A percentile compares a stretch with the other conserved stretches of the same genome.
Conservation (phyloP, 2,329 filamentous ascomycete species). For the Penicillium sp. region DNA sequence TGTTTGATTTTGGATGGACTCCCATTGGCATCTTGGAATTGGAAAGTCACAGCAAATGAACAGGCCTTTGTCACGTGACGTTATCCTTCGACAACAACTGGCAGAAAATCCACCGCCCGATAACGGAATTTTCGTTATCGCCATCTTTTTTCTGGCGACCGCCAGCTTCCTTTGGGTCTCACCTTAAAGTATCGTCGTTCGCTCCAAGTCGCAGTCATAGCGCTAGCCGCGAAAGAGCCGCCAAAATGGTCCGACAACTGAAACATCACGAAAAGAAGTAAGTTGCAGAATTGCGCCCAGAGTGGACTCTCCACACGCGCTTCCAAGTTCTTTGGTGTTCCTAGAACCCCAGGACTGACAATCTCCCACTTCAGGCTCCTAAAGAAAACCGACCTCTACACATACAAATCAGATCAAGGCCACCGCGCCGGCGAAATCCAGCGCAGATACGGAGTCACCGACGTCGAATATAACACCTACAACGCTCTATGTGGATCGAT, state of each 20-base stretch:
- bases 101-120: constrained; percentile 28
- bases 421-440: constrained; percentile 82
- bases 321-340: background rate
- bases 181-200: background rate
- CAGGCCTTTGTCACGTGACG: background rate
- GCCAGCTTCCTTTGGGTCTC: background rate
- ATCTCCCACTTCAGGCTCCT: constrained; percentile 59
- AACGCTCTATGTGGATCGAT: constrained; percentile 74
- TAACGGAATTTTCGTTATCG: constrained; percentile 30
- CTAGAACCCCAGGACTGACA: background rate
- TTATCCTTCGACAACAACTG: background rate
- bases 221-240: constrained; percentile 1
- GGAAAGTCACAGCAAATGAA: background rate
- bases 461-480: constrained; percentile 76
- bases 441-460: constrained; percentile 79
- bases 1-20: too few species aligned
- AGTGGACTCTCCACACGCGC: background rate
- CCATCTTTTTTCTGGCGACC: constrained; percentile 12
- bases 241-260: constrained; percentile 85
- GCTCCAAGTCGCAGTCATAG: background rate
- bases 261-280: constrained; percentile 94
- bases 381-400: constrained; percentile 89
- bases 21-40: too few species aligned
- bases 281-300: constrained; percentile 4
- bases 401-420: constrained; percentile 82